Conservation (phyloP, 176 grass and related monocot species). For the Aegilops umbellulata region DNA sequence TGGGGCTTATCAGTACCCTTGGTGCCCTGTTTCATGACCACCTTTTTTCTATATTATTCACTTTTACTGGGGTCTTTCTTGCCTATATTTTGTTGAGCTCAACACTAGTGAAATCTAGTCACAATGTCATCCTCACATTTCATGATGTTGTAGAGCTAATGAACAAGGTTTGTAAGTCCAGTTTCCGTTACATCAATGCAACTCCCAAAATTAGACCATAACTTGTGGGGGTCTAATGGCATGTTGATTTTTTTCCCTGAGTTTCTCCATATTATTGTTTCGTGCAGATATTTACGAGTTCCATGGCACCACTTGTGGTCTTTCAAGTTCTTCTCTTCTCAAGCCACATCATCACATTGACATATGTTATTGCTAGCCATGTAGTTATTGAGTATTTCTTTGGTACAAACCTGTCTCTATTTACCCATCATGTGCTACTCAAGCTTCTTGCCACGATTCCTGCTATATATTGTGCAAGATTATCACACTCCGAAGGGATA, state of each 20-base stretch:
- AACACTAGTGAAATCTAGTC: slow-evolving; percentile 54
- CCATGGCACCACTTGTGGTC: slow-evolving; percentile 56
- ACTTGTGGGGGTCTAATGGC: neutral
- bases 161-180: slow-evolving; percentile 45
- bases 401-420: slow-evolving; percentile 46
- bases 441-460: slow-evolving; percentile 52
- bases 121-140: slow-evolving; percentile 33
- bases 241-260: neutral
- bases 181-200: neutral
- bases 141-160: slow-evolving; percentile 65
- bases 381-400: slow-evolving; percentile 53
- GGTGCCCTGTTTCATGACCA: slow-evolving; percentile 74
- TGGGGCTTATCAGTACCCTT: no score
- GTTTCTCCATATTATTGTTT: neutral
- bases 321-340: slow-evolving; percentile 75
- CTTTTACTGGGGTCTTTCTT: slow-evolving; percentile 81
- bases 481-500: slow-evolving; percentile 54
- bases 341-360: slow-evolving; percentile 63
- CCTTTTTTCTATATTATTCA: slow-evolving; percentile 69
- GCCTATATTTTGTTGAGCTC: slow-evolving; percentile 73
- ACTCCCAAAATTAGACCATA: neutral
- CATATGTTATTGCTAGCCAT: slow-evolving; percentile 52
- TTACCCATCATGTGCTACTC: slow-evolving; percentile 39
- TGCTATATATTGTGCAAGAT: slow-evolving; percentile 55
- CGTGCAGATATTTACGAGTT: slow-evolving; percentile 64